Conservation (phyloP, 352 stramenopile species). For the Aphanomyces invadans region DNA sequence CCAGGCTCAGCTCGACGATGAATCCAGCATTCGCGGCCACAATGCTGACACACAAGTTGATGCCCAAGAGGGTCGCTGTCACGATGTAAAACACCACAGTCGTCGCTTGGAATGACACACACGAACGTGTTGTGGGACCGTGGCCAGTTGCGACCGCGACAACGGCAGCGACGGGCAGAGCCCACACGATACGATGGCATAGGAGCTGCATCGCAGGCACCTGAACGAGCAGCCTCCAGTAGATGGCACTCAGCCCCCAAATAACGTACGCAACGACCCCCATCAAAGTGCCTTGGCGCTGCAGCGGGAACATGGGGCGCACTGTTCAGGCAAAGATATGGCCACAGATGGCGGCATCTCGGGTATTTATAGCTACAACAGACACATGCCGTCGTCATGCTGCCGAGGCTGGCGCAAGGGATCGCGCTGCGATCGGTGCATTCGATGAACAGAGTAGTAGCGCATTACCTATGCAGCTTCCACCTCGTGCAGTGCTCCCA, state of each 20-base stretch:
- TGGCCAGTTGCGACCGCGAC: neutral
- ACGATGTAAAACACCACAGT: conserved; percentile 6
- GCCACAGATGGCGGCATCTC: too few relatives aligned
- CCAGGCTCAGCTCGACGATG: conserved; percentile 22
- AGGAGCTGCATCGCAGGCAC: conserved; percentile 3
- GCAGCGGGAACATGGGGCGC: too few relatives aligned
- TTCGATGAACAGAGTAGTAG: too few relatives aligned
- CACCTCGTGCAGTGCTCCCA: too few relatives aligned
- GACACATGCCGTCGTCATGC: too few relatives aligned
- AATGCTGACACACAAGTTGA: conserved; percentile 20
- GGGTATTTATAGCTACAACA: too few relatives aligned
- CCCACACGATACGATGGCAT: conserved; percentile 21
- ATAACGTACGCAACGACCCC: conserved; percentile 12
- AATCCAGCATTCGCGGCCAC: conserved; percentile 17
- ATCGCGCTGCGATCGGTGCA: too few relatives aligned
- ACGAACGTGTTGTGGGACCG: neutral
- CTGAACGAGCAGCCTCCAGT: conserved; percentile 19
- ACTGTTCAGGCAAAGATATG: too few relatives aligned
- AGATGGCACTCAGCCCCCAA: conserved; percentile 11
- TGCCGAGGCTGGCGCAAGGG: too few relatives aligned
- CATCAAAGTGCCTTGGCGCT: conserved; percentile 24
- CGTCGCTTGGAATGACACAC: neutral
- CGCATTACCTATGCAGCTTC: too few relatives aligned
- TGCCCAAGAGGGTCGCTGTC: conserved; percentile 1
- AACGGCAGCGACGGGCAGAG: neutral